Base-by-base conservation (phyloP, 163 green algal species). In the Scenedesmus sp. region DNA sequence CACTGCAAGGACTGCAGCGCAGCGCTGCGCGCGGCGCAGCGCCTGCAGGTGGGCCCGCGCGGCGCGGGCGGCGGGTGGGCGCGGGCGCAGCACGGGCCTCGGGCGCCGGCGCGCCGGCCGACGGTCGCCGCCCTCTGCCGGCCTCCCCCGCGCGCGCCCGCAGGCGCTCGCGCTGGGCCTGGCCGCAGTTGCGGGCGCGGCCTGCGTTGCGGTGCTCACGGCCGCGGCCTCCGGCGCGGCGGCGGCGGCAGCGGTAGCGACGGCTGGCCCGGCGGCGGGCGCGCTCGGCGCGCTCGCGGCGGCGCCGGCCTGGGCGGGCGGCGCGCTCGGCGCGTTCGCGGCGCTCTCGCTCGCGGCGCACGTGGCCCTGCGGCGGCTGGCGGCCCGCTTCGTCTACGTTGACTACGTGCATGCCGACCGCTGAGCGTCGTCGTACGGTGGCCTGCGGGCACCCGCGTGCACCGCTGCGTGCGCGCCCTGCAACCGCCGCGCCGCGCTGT, bases 1-100 rank as follows among this genome's bases (percentile, higher is more conserved):
- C 15, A 34, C 36, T 81, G 74, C 63, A 81, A 75, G 74, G 45
- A n/a, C 22, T 81, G 74, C 65, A 63, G 65, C 31, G 20, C 47
- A 29, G 74, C 74, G 26, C 14, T 81, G 1, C 56, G 39, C 26
- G 56, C 42, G 47, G 66, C 75, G 4, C 24, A 67, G 48, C 28
- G 63, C 13, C 47, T 73, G 62, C 74, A 75, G 54, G 70, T 66
- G 39, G n/a, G n/a, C n/a, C n/a, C n/a, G n/a, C n/a, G n/a, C n/a
- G n/a, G n/a, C n/a, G n/a, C 33, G 20, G 26, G 17, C 14, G 11
- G 29, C 4, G 18, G 20, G n/a, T 11, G 29, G 3, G 29, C 22
- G n/a, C n/a, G n/a, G n/a, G n/a, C n/a, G n/a, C n/a, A n/a, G n/a
- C n/a, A n/a, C n/a, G n/a, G n/a, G n/a, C n/a, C n/a, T n/a, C n/a